A percentile compares a stretch with the other conserved stretches of the same genome.
phyloP scores from a whole-genome alignment of 2,329 filamentous ascomycete species.

The Penicillium olsonii region DNA sequence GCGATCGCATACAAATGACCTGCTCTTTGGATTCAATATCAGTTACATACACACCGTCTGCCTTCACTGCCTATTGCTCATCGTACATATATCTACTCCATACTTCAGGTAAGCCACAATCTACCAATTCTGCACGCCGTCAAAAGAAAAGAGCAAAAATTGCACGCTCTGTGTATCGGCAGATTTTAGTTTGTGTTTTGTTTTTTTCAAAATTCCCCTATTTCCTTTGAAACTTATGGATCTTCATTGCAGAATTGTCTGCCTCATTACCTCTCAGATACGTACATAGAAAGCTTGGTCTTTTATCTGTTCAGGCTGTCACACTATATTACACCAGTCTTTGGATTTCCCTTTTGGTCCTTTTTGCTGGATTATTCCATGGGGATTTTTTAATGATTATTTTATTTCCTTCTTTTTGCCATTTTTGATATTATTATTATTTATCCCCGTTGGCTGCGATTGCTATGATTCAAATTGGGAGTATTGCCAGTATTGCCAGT shows the following conservation, averaged over 20 bases:
- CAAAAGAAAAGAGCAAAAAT: conserved; percentile 3
- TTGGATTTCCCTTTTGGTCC: conserved; percentile 12
- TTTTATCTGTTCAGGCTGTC: conserved; percentile 16
- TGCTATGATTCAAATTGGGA: conserved; percentile 3
- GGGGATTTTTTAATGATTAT: conserved; percentile 1
- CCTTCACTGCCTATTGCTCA: neutral
- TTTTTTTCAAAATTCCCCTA: neutral
- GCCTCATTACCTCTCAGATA: conserved; percentile 24
- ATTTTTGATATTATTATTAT: conserved; percentile 10
- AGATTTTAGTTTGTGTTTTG: neutral
- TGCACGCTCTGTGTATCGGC: neutral
- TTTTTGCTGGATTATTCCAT: conserved; percentile 5
- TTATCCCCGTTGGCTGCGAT: conserved; percentile 10
- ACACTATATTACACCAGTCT: conserved; percentile 28
- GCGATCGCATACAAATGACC: neutral
- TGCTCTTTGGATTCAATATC: neutral
- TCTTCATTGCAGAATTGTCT: conserved; percentile 12
- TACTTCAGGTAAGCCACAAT: conserved; percentile 16
- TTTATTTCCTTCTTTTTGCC: conserved; percentile 9
- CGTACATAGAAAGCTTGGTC: conserved; percentile 6
- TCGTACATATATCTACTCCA: neutral
- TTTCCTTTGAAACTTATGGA: neutral
- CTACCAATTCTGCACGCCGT: conserved; percentile 2
- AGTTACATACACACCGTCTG: conserved; percentile 6
- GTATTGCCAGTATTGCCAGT: neutral